Conservation (phyloP, 139 green algal species). For the Tetradesmus lagerheimii region DNA sequence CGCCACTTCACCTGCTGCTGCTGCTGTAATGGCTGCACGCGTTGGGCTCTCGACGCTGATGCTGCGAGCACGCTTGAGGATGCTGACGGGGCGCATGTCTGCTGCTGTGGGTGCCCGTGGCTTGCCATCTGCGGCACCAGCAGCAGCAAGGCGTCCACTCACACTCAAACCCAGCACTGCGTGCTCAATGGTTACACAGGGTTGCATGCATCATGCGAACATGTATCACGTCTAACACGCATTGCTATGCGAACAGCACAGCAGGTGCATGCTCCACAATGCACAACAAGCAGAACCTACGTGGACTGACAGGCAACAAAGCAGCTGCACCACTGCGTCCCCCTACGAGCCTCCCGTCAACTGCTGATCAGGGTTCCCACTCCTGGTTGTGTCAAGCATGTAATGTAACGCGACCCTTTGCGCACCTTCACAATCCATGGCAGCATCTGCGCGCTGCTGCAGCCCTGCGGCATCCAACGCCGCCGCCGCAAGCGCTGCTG, state of each 20-base stretch:
- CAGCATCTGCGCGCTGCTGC: background rate
- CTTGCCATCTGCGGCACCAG: background rate
- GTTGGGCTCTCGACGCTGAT: constrained; percentile 7
- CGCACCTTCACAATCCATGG: constrained; percentile 15
- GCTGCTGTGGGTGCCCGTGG: background rate
- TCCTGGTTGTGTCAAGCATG: too few relatives aligned
- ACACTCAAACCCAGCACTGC: too few relatives aligned
- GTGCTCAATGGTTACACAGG: too few relatives aligned
- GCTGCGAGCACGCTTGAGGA: constrained; percentile 41
- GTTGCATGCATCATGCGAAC: too few relatives aligned
- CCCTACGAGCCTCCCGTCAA: too few relatives aligned
- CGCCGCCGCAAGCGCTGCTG: background rate
- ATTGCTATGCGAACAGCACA: too few relatives aligned
- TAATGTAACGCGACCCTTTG: too few relatives aligned
- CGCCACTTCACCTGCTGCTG: background rate
- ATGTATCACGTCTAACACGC: too few relatives aligned
- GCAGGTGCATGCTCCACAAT: too few relatives aligned
- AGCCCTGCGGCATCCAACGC: background rate
- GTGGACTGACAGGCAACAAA: background rate
- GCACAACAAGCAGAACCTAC: background rate
- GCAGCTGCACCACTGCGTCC: too few relatives aligned
- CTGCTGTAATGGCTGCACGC: background rate
- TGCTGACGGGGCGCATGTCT: constrained; percentile 10
- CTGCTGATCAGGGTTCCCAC: too few relatives aligned
- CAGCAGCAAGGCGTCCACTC: background rate